Evolutionary conservation across 345 rosid species (phyloP).

Genomic region (Psidium guajava): DNA sequence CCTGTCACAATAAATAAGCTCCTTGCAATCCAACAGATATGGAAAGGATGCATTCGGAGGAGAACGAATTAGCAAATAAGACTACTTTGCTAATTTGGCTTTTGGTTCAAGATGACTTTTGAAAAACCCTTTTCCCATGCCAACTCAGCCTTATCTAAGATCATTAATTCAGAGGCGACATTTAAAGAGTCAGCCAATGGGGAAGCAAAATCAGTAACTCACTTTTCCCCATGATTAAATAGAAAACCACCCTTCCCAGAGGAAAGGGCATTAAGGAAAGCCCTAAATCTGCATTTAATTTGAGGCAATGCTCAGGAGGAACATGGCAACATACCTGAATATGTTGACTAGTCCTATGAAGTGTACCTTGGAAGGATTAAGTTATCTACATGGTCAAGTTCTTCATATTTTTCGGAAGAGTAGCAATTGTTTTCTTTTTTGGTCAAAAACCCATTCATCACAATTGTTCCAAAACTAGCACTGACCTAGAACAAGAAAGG

Average conservation of each 20-base stretch:
- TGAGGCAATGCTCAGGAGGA: neutral
- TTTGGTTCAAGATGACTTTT: neutral
- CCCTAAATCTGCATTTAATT: neutral
- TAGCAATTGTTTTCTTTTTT: neutral
- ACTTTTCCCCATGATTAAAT: neutral
- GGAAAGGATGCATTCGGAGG: neutral
- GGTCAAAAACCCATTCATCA: neutral
- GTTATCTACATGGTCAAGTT: neutral
- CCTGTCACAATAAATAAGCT: neutral
- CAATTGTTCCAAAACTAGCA: neutral
- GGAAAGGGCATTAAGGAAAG: neutral
- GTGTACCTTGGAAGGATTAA: neutral
- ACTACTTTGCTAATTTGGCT: neutral
- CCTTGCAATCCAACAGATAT: neutral
- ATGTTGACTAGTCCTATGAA: neutral
- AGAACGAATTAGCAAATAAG: neutral
- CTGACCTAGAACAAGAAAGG: neutral
- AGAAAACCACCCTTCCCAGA: neutral
- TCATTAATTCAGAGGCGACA: neutral
- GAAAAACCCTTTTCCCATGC: neutral
- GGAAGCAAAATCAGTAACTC: neutral
- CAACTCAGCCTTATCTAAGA: neutral
- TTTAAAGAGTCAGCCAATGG: neutral
- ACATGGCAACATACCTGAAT: neutral
- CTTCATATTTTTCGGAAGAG: neutral